Conservation (phyloP, 2,329 filamentous ascomycete species). For the Trichoderma atroviride region DNA sequence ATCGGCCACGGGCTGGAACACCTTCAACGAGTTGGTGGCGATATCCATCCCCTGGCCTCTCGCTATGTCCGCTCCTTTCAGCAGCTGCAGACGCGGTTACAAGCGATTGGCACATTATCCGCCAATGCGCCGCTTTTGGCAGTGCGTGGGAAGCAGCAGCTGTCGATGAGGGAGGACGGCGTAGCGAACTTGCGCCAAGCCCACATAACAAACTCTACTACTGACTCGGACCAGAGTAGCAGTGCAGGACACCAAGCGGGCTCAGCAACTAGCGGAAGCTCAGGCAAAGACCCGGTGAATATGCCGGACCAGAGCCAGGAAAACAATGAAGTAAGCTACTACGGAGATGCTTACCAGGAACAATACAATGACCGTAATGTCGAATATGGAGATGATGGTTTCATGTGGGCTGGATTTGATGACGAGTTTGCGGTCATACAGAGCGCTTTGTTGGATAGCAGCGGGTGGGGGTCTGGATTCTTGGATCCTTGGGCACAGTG, state of each 20-base stretch:
- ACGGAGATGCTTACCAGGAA: conserved; percentile 2
- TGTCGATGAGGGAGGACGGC: conserved; percentile 4
- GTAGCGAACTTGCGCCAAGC: background rate
- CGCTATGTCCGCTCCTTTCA: conserved; percentile 19
- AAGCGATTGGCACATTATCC: conserved; percentile 11
- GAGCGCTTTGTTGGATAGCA: conserved; percentile 19
- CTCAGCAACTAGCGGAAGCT: background rate
- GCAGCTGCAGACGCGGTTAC: conserved; percentile 9
- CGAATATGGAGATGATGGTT: conserved; percentile 14
- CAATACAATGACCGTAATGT: background rate
- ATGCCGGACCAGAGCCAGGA: background rate
- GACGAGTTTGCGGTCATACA: conserved; percentile 20
- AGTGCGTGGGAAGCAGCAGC: conserved; percentile 9
- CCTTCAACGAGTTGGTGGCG: conserved; percentile 7
- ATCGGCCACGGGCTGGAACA: conserved; percentile 14
- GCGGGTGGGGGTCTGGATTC: conserved; percentile 20
- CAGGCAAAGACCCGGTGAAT: background rate
- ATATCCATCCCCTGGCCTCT: conserved; percentile 14
- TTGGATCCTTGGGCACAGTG: conserved; percentile 19
- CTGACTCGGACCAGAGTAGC: conserved; percentile 10
- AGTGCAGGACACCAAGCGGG: background rate
- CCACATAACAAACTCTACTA: conserved; percentile 1
- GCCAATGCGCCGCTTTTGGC: conserved; percentile 10
- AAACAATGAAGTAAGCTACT: background rate
- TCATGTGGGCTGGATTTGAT: conserved; percentile 23